Percentiles rank a stretch among this genome's conserved stretches.
Evolutionary conservation across 169 alveolate genomes (phyloP).

Genomic region (Eimeria falciformis): DNA sequence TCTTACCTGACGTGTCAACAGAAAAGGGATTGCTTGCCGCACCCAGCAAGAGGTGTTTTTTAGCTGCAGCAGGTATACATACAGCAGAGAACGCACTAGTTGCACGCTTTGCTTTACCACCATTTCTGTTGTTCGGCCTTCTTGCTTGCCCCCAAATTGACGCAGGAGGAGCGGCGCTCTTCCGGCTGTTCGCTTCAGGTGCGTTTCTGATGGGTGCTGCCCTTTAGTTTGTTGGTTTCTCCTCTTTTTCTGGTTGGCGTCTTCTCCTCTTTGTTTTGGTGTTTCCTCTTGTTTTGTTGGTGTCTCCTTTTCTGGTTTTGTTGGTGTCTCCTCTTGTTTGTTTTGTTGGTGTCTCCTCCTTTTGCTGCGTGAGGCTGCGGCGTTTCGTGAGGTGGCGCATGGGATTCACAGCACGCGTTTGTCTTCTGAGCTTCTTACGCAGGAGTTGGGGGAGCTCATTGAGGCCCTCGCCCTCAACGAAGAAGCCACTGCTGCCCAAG

Average conservation of each 20-base stretch:
- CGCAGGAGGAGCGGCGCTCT: too few relatives aligned
- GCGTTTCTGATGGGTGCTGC: neutral
- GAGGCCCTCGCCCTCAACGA: conserved; percentile 36
- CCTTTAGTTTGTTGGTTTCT: neutral
- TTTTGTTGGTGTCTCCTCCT: neutral
- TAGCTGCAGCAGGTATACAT: neutral
- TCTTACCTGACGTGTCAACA: neutral
- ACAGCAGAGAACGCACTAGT: neutral
- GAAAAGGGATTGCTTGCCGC: neutral
- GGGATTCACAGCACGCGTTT: neutral
- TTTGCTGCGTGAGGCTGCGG: neutral
- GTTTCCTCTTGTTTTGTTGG: neutral
- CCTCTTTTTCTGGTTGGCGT: neutral
- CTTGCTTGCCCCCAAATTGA: neutral
- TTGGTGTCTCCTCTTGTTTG: neutral
- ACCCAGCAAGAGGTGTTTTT: neutral
- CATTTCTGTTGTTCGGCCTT: neutral
- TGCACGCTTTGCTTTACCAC: neutral
- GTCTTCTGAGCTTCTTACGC: too few relatives aligned
- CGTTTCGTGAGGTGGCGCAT: neutral
- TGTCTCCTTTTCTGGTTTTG: neutral
- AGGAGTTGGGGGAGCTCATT: conserved; percentile 29
- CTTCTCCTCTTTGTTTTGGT: neutral
- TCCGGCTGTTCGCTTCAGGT: too few relatives aligned
- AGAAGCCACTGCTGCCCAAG: conserved; percentile 4